A percentile compares a stretch with the other conserved stretches of the same genome.
phyloP scores from a whole-genome alignment of 2,329 filamentous ascomycete genomes.

The Penicillium concentricum region DNA sequence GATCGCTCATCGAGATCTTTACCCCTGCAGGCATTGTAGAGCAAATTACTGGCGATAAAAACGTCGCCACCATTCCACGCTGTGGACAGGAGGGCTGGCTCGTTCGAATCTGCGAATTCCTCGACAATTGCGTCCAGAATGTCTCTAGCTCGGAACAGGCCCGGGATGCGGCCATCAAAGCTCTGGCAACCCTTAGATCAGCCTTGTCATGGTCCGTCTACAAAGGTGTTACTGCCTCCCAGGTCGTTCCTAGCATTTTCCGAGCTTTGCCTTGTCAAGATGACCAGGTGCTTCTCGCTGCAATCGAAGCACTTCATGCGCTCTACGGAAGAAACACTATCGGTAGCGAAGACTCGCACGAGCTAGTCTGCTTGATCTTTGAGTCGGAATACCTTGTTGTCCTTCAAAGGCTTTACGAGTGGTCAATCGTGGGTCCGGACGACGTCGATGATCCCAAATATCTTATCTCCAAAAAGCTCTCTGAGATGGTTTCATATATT shows the following conservation, averaged over 20 bases:
- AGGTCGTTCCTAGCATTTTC: slow-evolving; percentile 69
- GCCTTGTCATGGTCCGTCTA: slow-evolving; percentile 85
- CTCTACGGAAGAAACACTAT: slow-evolving; percentile 75
- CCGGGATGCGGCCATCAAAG: slow-evolving; percentile 70
- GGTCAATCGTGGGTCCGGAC: slow-evolving; percentile 74
- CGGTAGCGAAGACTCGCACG: slow-evolving; percentile 72
- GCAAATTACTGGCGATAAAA: slow-evolving; percentile 73
- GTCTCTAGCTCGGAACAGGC: slow-evolving; percentile 66
- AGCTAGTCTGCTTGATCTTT: slow-evolving; percentile 78
- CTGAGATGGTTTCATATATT: slow-evolving; percentile 86
- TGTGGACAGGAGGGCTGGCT: slow-evolving; percentile 86
- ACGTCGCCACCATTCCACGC: slow-evolving; percentile 67
- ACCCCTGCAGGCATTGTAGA: slow-evolving; percentile 73
- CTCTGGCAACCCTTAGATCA: slow-evolving; percentile 73
- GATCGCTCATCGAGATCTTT: slow-evolving; percentile 90
- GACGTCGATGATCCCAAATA: slow-evolving; percentile 92
- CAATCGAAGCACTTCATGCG: slow-evolving; percentile 79
- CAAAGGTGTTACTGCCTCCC: slow-evolving; percentile 71
- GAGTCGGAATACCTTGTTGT: slow-evolving; percentile 68
- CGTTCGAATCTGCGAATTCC: slow-evolving; percentile 68
- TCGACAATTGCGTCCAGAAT: slow-evolving; percentile 69
- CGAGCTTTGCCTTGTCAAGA: slow-evolving; percentile 68
- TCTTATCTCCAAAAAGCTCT: slow-evolving; percentile 86
- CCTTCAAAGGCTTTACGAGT: slow-evolving; percentile 72
- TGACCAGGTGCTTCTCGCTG: slow-evolving; percentile 72